phyloP scores from a whole-genome alignment of 768 basidiomycete species.

The Russula sp. region DNA sequence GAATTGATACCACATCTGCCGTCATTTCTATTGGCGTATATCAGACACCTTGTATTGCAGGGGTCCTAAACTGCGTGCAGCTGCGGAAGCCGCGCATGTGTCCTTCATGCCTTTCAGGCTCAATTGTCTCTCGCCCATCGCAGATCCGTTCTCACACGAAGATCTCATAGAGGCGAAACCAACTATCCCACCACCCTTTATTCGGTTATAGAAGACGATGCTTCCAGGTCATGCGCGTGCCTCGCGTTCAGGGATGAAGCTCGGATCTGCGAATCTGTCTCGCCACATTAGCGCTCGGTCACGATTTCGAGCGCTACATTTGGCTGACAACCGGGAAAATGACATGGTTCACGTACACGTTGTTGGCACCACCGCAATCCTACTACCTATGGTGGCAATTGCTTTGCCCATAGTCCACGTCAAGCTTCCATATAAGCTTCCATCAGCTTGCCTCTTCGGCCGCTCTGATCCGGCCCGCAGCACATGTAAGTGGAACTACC shows the following conservation, averaged over 20 bases:
- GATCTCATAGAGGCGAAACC: neutral
- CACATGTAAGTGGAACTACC: neutral
- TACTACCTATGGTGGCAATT: neutral
- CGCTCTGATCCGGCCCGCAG: neutral
- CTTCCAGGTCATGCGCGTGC: neutral
- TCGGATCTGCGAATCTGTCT: conserved; percentile 7
- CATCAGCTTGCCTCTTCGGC: neutral
- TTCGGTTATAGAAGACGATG: neutral
- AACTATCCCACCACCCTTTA: neutral
- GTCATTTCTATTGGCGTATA: neutral
- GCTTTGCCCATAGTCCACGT: neutral
- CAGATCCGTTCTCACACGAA: conserved; percentile 10
- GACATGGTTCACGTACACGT: neutral
- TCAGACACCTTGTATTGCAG: neutral
- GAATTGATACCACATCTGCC: neutral
- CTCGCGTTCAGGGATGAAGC: neutral
- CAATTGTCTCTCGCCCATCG: neutral
- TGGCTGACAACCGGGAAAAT: neutral
- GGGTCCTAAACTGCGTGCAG: neutral
- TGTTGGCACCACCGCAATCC: conserved; percentile 1
- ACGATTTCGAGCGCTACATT: neutral
- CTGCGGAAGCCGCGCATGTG: conserved; percentile 1
- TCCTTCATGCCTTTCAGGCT: neutral
- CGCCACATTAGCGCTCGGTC: neutral
- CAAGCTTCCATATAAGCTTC: neutral